phyloP scores from a whole-genome alignment of 2,329 filamentous ascomycete genomes.

The Penicillium corylophilum region DNA sequence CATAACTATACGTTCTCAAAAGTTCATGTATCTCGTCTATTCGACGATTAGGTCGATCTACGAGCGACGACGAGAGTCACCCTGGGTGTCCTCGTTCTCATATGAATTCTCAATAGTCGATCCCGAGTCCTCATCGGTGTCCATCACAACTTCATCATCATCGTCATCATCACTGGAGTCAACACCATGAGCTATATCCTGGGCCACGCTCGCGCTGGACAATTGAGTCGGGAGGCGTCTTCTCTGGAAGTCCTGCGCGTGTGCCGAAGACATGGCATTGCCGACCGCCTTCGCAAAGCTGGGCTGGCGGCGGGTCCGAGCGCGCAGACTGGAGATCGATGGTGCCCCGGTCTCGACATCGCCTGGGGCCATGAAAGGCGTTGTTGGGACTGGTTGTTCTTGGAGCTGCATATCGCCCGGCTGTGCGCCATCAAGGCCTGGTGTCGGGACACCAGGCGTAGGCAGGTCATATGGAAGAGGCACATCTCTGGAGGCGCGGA shows the following conservation, averaged over 20 bases:
- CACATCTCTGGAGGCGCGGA: constrained; percentile 84
- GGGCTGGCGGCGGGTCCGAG: constrained; percentile 29
- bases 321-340: constrained; percentile 24
- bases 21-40: not conserved
- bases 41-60: constrained; percentile 9
- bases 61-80: not conserved
- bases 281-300: constrained; percentile 51
- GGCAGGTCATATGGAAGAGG: constrained; percentile 73
- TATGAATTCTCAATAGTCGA: not conserved
- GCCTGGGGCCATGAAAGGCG: constrained; percentile 17
- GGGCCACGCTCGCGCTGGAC: constrained; percentile 34
- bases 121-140: constrained; percentile 30
- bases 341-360: constrained; percentile 33
- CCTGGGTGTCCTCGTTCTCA: constrained; percentile 5
- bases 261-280: constrained; percentile 72
- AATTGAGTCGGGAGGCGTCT: constrained; percentile 57
- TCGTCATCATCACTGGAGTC: constrained; percentile 38
- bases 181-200: constrained; percentile 36
- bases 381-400: constrained; percentile 19
- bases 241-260: constrained; percentile 90
- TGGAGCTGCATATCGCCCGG: constrained; percentile 27
- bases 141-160: constrained; percentile 32
- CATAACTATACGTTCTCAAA: not conserved
- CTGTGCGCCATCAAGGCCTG: constrained; percentile 13
- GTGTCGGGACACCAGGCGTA: not conserved